These are phyloP conservation scores for Penicillium ochrochloron DNA, from an alignment of 495 filamentous ascomycete genomes.

Conservation along the genomic window DNA sequence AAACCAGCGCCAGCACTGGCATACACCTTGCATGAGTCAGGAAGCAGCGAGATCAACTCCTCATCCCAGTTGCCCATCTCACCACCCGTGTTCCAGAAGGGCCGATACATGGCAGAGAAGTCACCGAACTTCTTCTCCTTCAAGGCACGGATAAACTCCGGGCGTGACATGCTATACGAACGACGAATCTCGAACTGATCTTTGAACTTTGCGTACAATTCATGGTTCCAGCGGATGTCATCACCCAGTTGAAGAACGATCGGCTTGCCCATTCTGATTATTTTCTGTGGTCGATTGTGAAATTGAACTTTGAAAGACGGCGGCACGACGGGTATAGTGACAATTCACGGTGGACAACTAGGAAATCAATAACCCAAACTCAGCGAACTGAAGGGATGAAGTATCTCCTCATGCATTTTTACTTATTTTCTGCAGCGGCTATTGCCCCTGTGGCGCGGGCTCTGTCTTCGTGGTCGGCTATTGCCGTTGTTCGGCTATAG, in stretches of 20 bases:
- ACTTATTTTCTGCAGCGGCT: slow-evolving; percentile 8
- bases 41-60: slow-evolving; percentile 69
- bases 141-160: slow-evolving; percentile 67
- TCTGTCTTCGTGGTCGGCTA: slow-evolving; percentile 19
- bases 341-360: background rate
- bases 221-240: slow-evolving; percentile 67
- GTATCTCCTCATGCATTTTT: background rate
- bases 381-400: background rate
- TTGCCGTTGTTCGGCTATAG: slow-evolving; percentile 23
- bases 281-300: background rate
- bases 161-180: slow-evolving; percentile 56
- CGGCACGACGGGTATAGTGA: background rate
- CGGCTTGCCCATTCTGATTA: slow-evolving; percentile 35
- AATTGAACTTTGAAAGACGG: background rate
- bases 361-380: background rate
- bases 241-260: slow-evolving; percentile 71
- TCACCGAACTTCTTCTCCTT: slow-evolving; percentile 69
- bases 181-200: slow-evolving; percentile 53
- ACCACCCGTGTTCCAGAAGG: slow-evolving; percentile 78
- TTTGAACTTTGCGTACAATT: slow-evolving; percentile 59
- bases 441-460: slow-evolving; percentile 9
- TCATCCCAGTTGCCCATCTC: slow-evolving; percentile 80
- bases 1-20: slow-evolving; percentile 76
- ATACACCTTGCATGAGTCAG: slow-evolving; percentile 66
- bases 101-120: slow-evolving; percentile 74